phyloP scores from a whole-genome alignment of 192 early-diverging fungal species.

The Mycoemilia scoparia region DNA sequence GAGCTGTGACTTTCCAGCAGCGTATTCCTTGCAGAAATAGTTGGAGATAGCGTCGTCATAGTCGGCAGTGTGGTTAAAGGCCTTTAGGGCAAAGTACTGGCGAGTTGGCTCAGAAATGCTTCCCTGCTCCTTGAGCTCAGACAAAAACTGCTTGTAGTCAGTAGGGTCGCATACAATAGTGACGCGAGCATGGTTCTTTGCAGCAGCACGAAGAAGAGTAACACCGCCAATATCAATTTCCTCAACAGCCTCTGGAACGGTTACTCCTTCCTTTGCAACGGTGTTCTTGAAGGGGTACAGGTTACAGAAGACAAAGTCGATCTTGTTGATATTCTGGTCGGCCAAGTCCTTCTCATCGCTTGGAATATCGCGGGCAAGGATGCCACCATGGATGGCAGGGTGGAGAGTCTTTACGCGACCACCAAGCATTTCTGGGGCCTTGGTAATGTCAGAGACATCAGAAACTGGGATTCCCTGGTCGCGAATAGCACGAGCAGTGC shows the following conservation, averaged over 20 bases:
- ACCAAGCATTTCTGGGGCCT: constrained; percentile 96
- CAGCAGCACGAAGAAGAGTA: constrained; percentile 90
- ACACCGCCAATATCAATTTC: constrained; percentile 99
- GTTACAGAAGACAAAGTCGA: constrained; percentile 94
- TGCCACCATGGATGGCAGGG: constrained; percentile 95
- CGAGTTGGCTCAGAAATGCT: constrained; percentile 52
- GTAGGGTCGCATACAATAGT: constrained; percentile 80
- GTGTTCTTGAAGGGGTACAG: constrained; percentile 97
- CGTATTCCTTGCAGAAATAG: constrained; percentile 89
- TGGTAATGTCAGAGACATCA: constrained; percentile 94
- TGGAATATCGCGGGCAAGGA: constrained; percentile 73
- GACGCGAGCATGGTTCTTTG: constrained; percentile 96
- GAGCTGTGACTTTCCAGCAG: constrained; percentile 52
- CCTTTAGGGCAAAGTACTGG: constrained; percentile 76
- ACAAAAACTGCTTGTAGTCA: constrained; percentile 68
- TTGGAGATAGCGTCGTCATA: constrained; percentile 89
- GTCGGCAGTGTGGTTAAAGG: constrained; percentile 88
- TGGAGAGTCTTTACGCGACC: constrained; percentile 98
- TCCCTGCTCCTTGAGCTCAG: constrained; percentile 45
- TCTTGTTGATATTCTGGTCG: constrained; percentile 74
- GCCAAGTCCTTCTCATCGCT: constrained; percentile 75
- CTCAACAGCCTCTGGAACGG: constrained; percentile 87
- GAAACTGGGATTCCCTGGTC: constrained; percentile 73
- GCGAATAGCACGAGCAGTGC: constrained; percentile 81
- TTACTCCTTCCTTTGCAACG: constrained; percentile 70